phyloP scores from a whole-genome alignment of 2,329 filamentous ascomycete genomes.

The Diaporthe citrichinensis region DNA sequence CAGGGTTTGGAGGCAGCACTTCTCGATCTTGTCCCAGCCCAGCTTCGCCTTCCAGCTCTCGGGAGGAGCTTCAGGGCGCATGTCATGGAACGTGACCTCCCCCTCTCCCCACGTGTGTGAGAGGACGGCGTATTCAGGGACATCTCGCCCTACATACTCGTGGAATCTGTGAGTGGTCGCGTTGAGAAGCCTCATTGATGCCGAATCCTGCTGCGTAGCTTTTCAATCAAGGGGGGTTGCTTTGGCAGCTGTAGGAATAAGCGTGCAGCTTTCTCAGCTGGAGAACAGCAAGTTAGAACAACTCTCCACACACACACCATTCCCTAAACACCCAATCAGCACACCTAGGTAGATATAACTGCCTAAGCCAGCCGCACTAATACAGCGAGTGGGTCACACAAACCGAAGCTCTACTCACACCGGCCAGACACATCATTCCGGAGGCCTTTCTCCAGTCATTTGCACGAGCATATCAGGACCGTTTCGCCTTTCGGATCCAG shows the following conservation, averaged over 20 bases:
- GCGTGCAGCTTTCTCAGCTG: background rate
- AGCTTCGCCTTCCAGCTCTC: background rate
- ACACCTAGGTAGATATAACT: too few relatives aligned
- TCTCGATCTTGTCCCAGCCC: background rate
- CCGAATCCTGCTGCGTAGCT: background rate
- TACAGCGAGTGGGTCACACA: background rate
- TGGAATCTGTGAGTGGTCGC: background rate
- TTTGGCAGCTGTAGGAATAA: background rate
- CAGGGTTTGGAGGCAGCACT: background rate
- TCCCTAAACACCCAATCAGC: background rate
- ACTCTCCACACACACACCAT: background rate
- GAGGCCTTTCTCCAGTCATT: background rate
- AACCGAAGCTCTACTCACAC: background rate
- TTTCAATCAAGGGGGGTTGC: background rate
- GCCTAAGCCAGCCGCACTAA: background rate
- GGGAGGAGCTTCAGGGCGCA: background rate
- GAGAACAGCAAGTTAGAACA: background rate
- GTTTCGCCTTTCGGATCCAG: background rate
- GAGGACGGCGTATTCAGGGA: background rate
- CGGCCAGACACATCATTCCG: background rate
- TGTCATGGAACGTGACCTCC: background rate
- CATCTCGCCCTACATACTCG: background rate
- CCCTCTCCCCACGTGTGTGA: conserved; percentile 15
- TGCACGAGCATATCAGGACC: background rate
- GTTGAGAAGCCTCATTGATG: background rate